phyloP scores from a whole-genome alignment of 2,329 filamentous ascomycete genomes.

The Biscogniauxia marginata region DNA sequence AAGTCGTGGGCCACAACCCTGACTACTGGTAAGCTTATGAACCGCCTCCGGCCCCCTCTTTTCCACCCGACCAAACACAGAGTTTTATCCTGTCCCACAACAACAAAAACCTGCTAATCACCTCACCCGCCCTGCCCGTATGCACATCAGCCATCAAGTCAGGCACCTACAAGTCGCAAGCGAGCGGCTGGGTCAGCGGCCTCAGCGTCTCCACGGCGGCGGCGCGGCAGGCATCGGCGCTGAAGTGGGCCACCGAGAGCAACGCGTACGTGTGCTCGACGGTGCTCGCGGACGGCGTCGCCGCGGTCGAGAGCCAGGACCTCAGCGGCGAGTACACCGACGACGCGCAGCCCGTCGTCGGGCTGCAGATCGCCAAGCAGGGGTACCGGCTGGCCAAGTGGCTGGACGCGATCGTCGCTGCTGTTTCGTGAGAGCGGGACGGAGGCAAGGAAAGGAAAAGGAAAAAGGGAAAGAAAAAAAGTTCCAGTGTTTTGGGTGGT shows the following conservation, averaged over 20 bases:
- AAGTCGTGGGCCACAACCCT: slow-evolving; percentile 40
- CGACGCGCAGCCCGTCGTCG: slow-evolving; percentile 38
- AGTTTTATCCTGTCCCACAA: background rate
- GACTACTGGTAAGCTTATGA: slow-evolving; percentile 28
- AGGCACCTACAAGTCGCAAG: slow-evolving; percentile 36
- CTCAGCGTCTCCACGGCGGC: slow-evolving; percentile 34
- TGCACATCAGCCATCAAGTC: slow-evolving; percentile 34
- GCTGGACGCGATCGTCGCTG: slow-evolving; percentile 34
- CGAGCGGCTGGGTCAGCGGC: slow-evolving; percentile 36
- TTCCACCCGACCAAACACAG: too few relatives aligned
- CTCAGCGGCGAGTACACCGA: slow-evolving; percentile 41
- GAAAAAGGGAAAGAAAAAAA: background rate
- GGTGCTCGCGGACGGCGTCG: slow-evolving; percentile 38
- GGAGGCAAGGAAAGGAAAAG: background rate
- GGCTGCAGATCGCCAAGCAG: slow-evolving; percentile 45
- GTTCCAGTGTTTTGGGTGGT: background rate
- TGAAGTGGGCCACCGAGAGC: slow-evolving; percentile 41
- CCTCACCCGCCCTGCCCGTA: background rate
- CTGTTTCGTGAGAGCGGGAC: slow-evolving; percentile 4
- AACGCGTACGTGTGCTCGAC: slow-evolving; percentile 44
- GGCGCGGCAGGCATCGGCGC: slow-evolving; percentile 27
- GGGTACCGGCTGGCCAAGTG: slow-evolving; percentile 39
- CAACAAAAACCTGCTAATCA: background rate
- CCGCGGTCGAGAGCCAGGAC: slow-evolving; percentile 39
- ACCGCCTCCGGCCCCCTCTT: background rate